phyloP scores from a whole-genome alignment of 1,284 basidiomycete species.

The Microbotryomycetes sp. region DNA sequence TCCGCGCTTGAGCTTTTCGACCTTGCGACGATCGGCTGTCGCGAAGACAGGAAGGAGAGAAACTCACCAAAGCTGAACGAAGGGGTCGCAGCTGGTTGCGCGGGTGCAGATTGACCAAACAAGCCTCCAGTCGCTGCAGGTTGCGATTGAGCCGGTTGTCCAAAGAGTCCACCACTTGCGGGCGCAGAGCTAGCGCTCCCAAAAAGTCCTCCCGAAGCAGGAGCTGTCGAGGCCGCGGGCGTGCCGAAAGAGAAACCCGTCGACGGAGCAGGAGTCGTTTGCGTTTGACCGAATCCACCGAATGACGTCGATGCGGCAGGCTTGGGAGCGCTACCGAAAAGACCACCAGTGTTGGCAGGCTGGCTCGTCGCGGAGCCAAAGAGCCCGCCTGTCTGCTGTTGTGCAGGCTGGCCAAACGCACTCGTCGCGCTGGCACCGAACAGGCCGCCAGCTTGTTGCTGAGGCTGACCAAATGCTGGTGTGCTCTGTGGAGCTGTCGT shows the following conservation, averaged over 20 bases:
- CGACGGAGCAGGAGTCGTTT: conserved; percentile 37
- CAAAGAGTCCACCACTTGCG: conserved; percentile 40
- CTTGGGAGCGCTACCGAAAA: conserved; percentile 23
- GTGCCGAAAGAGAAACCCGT: conserved; percentile 33
- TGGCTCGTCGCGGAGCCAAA: conserved; percentile 14
- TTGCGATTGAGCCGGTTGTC: conserved; percentile 35
- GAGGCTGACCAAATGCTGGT: conserved; percentile 44
- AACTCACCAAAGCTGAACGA: conserved; percentile 13
- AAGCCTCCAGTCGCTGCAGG: conserved; percentile 31
- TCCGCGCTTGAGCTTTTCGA: not conserved
- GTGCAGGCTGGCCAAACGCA: conserved; percentile 41
- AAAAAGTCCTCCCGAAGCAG: conserved; percentile 24
- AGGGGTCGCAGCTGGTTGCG: not conserved
- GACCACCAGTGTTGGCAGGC: conserved; percentile 16
- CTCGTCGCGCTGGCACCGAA: conserved; percentile 42
- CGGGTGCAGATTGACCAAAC: conserved; percentile 31
- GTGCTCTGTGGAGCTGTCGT: conserved; percentile 39
- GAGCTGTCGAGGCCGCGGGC: conserved; percentile 16
- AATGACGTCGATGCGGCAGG: conserved; percentile 23
- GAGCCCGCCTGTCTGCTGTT: not conserved
- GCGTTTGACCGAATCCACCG: conserved; percentile 21
- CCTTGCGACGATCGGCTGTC: not conserved
- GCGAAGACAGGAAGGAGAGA: not conserved
- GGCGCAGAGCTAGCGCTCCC: conserved; percentile 31
- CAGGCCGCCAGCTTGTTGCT: conserved; percentile 38